These are phyloP conservation scores for Lizonia empirigonia DNA, from an alignment of 2,329 filamentous ascomycete species.

Conservation along the genomic window DNA sequence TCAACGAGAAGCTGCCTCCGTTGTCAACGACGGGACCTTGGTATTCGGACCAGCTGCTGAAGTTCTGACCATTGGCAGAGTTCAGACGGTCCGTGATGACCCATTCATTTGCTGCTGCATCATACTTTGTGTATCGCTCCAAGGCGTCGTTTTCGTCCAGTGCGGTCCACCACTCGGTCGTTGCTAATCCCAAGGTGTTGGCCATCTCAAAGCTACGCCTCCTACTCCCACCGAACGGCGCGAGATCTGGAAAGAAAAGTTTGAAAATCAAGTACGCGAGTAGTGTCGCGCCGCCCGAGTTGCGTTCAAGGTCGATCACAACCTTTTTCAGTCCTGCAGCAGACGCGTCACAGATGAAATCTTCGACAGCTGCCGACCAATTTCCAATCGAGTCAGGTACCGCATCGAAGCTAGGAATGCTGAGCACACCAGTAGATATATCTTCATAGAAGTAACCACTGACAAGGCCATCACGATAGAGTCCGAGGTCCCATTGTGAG, in stretches of 20 bases:
- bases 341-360: constrained; percentile 54
- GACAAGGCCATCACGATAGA: constrained; percentile 27
- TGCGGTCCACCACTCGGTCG: constrained; percentile 8
- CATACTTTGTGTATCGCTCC: constrained; percentile 1
- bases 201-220: constrained; percentile 49
- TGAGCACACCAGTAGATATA: constrained; percentile 50
- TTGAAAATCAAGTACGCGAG: constrained; percentile 49
- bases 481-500: constrained; percentile 22
- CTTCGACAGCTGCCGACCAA: constrained; percentile 33
- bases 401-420: constrained; percentile 45
- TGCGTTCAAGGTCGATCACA: constrained; percentile 65
- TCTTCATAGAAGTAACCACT: constrained; percentile 51
- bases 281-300: constrained; percentile 57
- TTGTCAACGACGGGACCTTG: constrained; percentile 28
- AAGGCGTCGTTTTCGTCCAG: constrained; percentile 6
- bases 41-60: constrained; percentile 49
- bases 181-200: constrained; percentile 11
- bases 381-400: constrained; percentile 11
- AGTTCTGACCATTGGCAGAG: constrained; percentile 33
- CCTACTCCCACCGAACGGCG: constrained; percentile 51
- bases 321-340: constrained; percentile 58
- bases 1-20: constrained; percentile 23
- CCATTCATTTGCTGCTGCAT: constrained; percentile 16
- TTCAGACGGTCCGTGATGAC: constrained; percentile 21
- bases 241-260: constrained; percentile 53